Percentiles rank a stretch among this genome's conserved stretches.
These are phyloP conservation scores for Magnaporthiopsis rhizophila DNA, from an alignment of 2,329 filamentous ascomycete species.

Conservation along the genomic window DNA sequence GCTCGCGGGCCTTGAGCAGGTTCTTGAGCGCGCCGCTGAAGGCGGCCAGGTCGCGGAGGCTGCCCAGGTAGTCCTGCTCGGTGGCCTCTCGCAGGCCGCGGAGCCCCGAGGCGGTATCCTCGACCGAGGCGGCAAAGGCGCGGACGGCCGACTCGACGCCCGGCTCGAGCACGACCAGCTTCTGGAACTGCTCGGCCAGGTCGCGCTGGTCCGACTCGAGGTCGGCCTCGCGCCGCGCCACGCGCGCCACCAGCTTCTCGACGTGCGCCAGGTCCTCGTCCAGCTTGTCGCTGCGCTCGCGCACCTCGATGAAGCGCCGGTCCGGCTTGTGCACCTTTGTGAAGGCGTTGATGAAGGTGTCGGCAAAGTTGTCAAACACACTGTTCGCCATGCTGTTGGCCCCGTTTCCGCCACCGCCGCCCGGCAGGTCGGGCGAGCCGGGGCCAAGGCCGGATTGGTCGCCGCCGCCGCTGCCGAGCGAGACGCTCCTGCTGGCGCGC, in stretches of 20 bases:
- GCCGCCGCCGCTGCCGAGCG: conserved; percentile 48
- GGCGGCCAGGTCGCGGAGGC: conserved; percentile 88
- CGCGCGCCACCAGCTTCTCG: conserved; percentile 89
- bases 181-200: conserved; percentile 89
- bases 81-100: conserved; percentile 81
- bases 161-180: conserved; percentile 81
- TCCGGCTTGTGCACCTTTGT: conserved; percentile 94
- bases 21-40: conserved; percentile 83
- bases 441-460: conserved; percentile 39
- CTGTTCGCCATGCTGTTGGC: conserved; percentile 10
- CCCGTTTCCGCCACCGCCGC: conserved; percentile 33
- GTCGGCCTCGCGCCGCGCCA: conserved; percentile 80
- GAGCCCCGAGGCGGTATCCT: conserved; percentile 73
- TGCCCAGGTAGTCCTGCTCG: conserved; percentile 91
- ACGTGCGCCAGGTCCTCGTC: conserved; percentile 90
- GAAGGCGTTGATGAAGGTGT: conserved; percentile 95
- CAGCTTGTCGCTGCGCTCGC: conserved; percentile 85
- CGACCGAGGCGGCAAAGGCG: conserved; percentile 77
- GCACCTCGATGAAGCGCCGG: conserved; percentile 87
- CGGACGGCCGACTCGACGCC: conserved; percentile 76
- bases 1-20: conserved; percentile 86
- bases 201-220: conserved; percentile 84
- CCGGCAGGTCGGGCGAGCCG: conserved; percentile 18
- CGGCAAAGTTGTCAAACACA: conserved; percentile 90
- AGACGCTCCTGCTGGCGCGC: conserved; percentile 57